A percentile compares a stretch with the other conserved stretches of the same genome.
Conservation (phyloP, 1,284 basidiomycete genomes). For the Farysia itapuensis region DNA sequence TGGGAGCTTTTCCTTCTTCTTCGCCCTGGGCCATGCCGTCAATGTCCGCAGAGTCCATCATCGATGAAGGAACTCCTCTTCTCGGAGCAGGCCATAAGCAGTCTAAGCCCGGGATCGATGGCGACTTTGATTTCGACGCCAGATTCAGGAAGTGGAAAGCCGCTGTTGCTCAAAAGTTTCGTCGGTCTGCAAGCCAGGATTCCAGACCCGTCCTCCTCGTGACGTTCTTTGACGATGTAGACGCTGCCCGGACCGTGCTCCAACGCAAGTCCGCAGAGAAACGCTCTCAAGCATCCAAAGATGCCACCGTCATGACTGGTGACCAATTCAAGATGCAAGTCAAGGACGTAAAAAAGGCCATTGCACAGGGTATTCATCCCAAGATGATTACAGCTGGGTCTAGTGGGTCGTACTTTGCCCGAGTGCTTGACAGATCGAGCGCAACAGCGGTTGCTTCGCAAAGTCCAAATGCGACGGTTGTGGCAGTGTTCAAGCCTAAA, state of each 20-base stretch:
- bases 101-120: slow-evolving; percentile 3
- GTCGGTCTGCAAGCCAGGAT: slow-evolving; percentile 8
- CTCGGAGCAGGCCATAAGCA: slow-evolving; percentile 3
- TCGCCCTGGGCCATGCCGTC: too few species aligned
- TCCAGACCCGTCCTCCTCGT: slow-evolving; percentile 16
- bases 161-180: slow-evolving; percentile 37
- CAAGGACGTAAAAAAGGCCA: slow-evolving; percentile 41
- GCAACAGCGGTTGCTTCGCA: background rate
- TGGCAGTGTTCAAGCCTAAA: slow-evolving; percentile 57
- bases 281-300: slow-evolving; percentile 1
- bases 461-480: slow-evolving; percentile 7
- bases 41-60: too few species aligned
- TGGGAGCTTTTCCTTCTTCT: too few species aligned
- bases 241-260: slow-evolving; percentile 9
- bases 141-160: slow-evolving; percentile 42
- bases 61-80: slow-evolving; percentile 22
- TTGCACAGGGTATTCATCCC: slow-evolving; percentile 44
- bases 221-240: slow-evolving; percentile 22
- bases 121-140: slow-evolving; percentile 45
- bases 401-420: slow-evolving; percentile 56
- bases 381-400: slow-evolving; percentile 57
- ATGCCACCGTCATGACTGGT: slow-evolving; percentile 23
- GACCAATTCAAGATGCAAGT: slow-evolving; percentile 31
- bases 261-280: slow-evolving; percentile 1
- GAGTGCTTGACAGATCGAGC: slow-evolving; percentile 6